These are phyloP conservation scores for Hydnomerulius pinastri DNA, from an alignment of 768 basidiomycete species.

Conservation along the genomic window DNA sequence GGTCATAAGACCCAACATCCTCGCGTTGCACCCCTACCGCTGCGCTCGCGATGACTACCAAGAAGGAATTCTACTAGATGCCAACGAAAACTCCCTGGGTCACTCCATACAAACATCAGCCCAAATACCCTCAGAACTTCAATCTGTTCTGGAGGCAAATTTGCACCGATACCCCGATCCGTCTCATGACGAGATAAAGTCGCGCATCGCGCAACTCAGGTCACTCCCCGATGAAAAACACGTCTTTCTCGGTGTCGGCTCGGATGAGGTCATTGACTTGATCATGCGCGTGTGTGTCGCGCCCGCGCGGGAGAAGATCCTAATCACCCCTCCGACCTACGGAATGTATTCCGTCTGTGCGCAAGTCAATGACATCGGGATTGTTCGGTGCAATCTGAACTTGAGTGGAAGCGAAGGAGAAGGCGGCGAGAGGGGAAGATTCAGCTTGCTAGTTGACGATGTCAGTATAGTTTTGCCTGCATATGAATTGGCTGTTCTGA, in stretches of 20 bases:
- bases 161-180: conserved; percentile 96
- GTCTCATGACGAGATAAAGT: conserved; percentile 77
- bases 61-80: conserved; percentile 89
- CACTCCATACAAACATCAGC: conserved; percentile 62
- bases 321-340: conserved; percentile 94
- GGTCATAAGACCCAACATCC: conserved; percentile 92
- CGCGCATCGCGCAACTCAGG: conserved; percentile 71
- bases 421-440: conserved; percentile 69
- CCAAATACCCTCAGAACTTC: conserved; percentile 35
- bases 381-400: conserved; percentile 77
- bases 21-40: conserved; percentile 87
- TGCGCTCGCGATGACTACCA: conserved; percentile 97
- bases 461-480: conserved; percentile 42
- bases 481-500: neutral
- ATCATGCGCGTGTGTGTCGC: conserved; percentile 87
- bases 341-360: conserved; percentile 98
- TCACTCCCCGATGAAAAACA: conserved; percentile 61
- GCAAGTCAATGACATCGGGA: conserved; percentile 88
- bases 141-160: conserved; percentile 45
- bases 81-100: conserved; percentile 96
- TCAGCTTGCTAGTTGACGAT: conserved; percentile 73
- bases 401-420: conserved; percentile 62
- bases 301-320: conserved; percentile 78
- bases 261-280: conserved; percentile 95
- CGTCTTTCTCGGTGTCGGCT: conserved; percentile 94